Conservation (phyloP, 192 early-diverging fungal species). For the Dissophora globulifera region DNA sequence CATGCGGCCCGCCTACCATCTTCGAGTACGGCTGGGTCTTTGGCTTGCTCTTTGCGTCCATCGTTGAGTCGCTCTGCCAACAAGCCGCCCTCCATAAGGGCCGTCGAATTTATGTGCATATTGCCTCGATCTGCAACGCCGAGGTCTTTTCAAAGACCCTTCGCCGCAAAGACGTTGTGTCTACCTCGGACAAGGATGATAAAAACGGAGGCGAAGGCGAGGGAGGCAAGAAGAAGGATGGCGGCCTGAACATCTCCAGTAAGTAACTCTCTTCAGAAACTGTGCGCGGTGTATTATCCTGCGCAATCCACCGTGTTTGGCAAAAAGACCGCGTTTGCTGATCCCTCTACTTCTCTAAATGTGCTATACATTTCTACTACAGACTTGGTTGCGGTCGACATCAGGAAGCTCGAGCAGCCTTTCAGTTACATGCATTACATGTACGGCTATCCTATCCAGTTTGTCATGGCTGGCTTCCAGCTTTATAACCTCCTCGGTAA, state of each 20-base stretch:
- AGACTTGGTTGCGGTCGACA: slow-evolving; percentile 45
- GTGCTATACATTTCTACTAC: neutral
- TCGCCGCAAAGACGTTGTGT: slow-evolving; percentile 57
- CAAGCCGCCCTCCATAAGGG: slow-evolving; percentile 72
- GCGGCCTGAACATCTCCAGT: slow-evolving; percentile 45
- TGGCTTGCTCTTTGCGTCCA: slow-evolving; percentile 61
- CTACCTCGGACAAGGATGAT: slow-evolving; percentile 51
- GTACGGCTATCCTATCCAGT: slow-evolving; percentile 72
- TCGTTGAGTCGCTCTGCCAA: slow-evolving; percentile 54
- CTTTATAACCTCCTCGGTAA: slow-evolving; percentile 84
- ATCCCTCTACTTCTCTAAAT: neutral
- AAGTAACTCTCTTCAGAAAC: slow-evolving; percentile 18
- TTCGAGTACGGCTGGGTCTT: slow-evolving; percentile 65
- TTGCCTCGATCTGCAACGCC: slow-evolving; percentile 54
- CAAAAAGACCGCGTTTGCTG: no score
- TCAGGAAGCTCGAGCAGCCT: slow-evolving; percentile 27
- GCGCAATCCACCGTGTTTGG: no score
- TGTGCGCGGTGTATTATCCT: no score
- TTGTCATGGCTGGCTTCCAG: slow-evolving; percentile 72
- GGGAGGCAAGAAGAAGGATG: slow-evolving; percentile 16
- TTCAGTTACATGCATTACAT: slow-evolving; percentile 56
- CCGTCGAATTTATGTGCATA: slow-evolving; percentile 67
- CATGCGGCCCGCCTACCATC: slow-evolving; percentile 31
- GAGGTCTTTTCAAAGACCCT: slow-evolving; percentile 52
- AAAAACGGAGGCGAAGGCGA: neutral